Percentiles rank a stretch among this genome's conserved stretches.
Conservation (phyloP, 2,329 filamentous ascomycete species). For the Neofusicoccum ribis region DNA sequence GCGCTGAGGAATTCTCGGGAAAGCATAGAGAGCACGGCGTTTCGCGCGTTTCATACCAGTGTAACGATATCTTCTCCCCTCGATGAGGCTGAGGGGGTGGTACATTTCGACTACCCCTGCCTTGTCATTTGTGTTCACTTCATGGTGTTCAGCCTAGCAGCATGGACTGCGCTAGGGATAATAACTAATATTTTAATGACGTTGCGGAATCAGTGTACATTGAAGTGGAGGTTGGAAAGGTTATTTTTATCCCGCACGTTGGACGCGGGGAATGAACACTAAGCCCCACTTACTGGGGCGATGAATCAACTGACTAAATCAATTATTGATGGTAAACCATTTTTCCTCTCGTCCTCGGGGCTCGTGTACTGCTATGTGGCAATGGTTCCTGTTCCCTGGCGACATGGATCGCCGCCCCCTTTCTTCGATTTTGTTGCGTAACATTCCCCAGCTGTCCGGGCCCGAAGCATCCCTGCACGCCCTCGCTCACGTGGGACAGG, state of each 20-base stretch:
- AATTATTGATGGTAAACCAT: not conserved
- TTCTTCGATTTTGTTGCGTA: too few species aligned
- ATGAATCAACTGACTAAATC: conserved; percentile 1
- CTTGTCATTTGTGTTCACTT: conserved; percentile 11
- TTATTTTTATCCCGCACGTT: not conserved
- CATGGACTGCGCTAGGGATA: conserved; percentile 14
- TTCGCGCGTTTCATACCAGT: conserved; percentile 7
- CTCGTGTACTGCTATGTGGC: too few species aligned
- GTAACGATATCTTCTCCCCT: conserved; percentile 11
- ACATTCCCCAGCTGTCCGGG: too few species aligned
- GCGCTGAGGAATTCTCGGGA: not conserved
- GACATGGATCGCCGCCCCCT: too few species aligned
- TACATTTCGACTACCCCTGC: not conserved
- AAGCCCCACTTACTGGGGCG: not conserved
- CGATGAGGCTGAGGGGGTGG: not conserved
- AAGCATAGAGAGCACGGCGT: not conserved
- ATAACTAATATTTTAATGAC: conserved; percentile 17
- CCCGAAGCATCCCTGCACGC: too few species aligned
- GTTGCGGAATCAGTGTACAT: conserved; percentile 10
- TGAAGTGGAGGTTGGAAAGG: not conserved
- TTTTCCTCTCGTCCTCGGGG: not conserved
- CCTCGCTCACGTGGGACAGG: too few species aligned
- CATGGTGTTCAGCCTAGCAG: conserved; percentile 11
- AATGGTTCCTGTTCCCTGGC: too few species aligned
- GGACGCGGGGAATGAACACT: conserved; percentile 4